Base-by-base conservation (phyloP, 2,329 filamentous ascomycete genomes). In the Ophiostoma pallidulum region DNA sequence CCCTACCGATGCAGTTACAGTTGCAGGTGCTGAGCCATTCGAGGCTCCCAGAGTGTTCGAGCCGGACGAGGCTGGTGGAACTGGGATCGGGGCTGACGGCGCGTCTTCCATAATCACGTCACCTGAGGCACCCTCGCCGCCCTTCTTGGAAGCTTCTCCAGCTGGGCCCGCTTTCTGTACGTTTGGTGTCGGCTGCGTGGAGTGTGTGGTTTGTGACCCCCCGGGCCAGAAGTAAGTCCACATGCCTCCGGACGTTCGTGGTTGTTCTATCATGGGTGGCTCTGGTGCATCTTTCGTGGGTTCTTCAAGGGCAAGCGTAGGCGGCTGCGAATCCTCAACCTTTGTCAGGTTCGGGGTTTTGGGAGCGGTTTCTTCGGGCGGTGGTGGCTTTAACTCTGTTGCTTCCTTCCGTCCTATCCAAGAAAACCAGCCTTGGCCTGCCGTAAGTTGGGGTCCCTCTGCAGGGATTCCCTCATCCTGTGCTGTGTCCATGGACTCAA, bases 61-160 rank as follows among this genome's bases (percentile, higher is more conserved):
- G 2, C 29, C 40, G 8, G 43, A 59, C 31, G 49, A 49, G 38
- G 50, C 41, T 38, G 58, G 59, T 3, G 52, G 52, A 10, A 54
- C 48, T 2, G 51, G 44, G 12, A 54, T 52, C 1, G 53, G 50
- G 1, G 29, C 39, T 5, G 52, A 42, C 1, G 52, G 52, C 8
- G 66, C 66, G 54, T 76, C 69, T 40, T 68, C 48, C 65, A 71
- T 62, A 53, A 66, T 56, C 55, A 73, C 58, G 53, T 74, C 24
- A 8, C 44, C 42, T 19, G 53, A 48, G 12, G 55, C 16, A 10
- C n/a, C n/a, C n/a, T 56, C 18, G 20, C 14, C 22, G 9, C 26
- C 32, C 20, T 24, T 33, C 24, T 12, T 16, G 18, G 4, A 16
- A 10, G 2, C 45, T 1, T 50, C 33, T 4, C 16, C n/a, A 13